Evolutionary conservation across 1,139 yeast genomes (phyloP), one percentile per base, ranked within the genome.

Genomic region (Kurtzmaniella quercitrusa): DNA sequence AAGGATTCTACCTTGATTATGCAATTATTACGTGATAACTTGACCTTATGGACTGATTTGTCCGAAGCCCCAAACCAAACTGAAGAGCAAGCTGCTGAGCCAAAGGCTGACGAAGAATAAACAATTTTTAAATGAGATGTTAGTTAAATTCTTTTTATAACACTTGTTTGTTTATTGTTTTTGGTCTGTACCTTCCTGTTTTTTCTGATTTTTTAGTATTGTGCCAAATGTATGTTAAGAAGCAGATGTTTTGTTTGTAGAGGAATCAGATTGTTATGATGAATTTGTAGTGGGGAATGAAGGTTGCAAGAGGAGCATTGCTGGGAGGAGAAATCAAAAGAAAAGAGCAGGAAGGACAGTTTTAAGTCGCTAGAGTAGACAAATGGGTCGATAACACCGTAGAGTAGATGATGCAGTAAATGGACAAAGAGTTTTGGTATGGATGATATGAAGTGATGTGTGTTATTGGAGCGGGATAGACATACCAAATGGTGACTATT

Each of bases 21-120:
- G 98, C 98, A 93, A 81, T 82, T 93, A 70, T 82, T 93, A 70
- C 87, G 97, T 75, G 98, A 93, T 75, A 93, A 93, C 81, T 81
- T 93, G 75, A 91, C 98, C 58, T 83, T 91, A 75, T 93, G 98
- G 98, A 91, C 97, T 57, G 98, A 91, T 67, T 87, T 89, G 87
- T 83, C 95, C 46, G 96, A 89, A 70, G 83, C 90, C 53, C 90
- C 83, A 50, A 81, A 81, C 56, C 77, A 78, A 54, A 74, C 73
- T 53, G 82, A 79, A 58, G 75, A 78, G 54, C 70, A 63, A 56
- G 54, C 68, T 44, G 48, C 64, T 42, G 70, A 65, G 55, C 49
- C 66, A 46, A 65, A 65, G 54, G 59, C 65, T 39, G 69, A 66
- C 46, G 72, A 71, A 54, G 72, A 64, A 52, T 65, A 64, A 57